These are phyloP conservation scores for Pseudogymnoascus pannorum DNA, from an alignment of 2,329 filamentous ascomycete species.

Conservation along the genomic window DNA sequence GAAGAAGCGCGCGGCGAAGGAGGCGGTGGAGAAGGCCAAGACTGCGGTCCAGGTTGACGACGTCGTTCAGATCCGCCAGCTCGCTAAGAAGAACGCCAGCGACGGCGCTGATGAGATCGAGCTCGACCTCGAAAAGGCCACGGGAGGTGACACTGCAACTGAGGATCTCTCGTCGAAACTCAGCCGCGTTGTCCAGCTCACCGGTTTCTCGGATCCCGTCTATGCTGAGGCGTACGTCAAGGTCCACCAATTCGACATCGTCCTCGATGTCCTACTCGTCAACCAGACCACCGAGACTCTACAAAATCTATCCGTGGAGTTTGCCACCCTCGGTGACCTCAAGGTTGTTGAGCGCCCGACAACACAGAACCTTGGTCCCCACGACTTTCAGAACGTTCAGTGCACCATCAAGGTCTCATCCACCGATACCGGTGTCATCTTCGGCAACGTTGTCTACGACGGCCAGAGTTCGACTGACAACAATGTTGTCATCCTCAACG, in stretches of 20 bases:
- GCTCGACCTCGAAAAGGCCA: conserved; percentile 85
- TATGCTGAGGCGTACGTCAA: conserved; percentile 99
- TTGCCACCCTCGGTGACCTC: conserved; percentile 93
- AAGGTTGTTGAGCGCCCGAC: conserved; percentile 96
- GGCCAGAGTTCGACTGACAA: conserved; percentile 86
- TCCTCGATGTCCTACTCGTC: conserved; percentile 90
- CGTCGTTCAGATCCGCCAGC: conserved; percentile 83
- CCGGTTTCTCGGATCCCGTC: conserved; percentile 94
- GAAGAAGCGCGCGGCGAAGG: conserved; percentile 94
- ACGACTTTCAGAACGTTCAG: conserved; percentile 97
- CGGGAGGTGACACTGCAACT: conserved; percentile 74
- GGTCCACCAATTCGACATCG: conserved; percentile 97
- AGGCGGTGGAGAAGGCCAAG: conserved; percentile 87
- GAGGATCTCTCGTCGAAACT: conserved; percentile 92
- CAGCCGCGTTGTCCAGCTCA: conserved; percentile 91
- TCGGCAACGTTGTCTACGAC: conserved; percentile 97
- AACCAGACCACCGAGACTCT: conserved; percentile 96
- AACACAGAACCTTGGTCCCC: conserved; percentile 88
- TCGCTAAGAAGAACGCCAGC: conserved; percentile 80
- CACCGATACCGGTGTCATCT: conserved; percentile 96
- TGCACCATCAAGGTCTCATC: conserved; percentile 98
- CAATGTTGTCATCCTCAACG: conserved; percentile 95
- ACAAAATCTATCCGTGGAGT: conserved; percentile 95
- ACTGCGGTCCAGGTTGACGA: conserved; percentile 93
- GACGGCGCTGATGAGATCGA: conserved; percentile 83